These are phyloP conservation scores for Leishmania tarentolae DNA, from an alignment of 208 protist genomes.

Conservation along the genomic window DNA sequence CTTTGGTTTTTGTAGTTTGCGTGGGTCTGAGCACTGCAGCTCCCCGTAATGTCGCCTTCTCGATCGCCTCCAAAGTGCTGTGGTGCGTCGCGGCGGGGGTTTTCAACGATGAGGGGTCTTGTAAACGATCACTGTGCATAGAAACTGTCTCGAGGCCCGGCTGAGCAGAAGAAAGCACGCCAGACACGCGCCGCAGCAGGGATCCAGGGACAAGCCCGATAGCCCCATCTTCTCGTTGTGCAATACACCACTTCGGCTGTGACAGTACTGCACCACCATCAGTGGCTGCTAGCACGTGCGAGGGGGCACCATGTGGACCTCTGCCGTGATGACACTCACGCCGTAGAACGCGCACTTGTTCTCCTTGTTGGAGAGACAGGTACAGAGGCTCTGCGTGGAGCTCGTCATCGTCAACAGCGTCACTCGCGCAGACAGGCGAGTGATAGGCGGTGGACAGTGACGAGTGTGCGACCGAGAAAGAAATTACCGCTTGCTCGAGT, in stretches of 20 bases:
- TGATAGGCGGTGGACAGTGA: not conserved
- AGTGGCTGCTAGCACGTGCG: not conserved
- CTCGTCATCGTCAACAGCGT: not conserved
- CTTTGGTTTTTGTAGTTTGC: not conserved
- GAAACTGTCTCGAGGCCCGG: not conserved
- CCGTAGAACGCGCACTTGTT: conserved; percentile 41
- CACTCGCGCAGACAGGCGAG: not conserved
- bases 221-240: conserved; percentile 39
- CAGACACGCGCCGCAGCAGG: conserved; percentile 20
- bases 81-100: not conserved
- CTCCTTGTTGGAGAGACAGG: conserved; percentile 24
- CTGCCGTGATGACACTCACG: conserved; percentile 20
- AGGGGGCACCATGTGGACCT: not conserved
- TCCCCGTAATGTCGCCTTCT: not conserved
- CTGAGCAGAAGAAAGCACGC: conserved; percentile 2
- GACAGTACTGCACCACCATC: not conserved
- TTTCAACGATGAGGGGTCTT: not conserved
- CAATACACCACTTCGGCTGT: conserved; percentile 45
- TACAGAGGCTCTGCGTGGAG: conserved; percentile 20
- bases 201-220: conserved; percentile 41
- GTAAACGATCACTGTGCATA: not conserved
- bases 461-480: conserved; percentile 27
- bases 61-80: not conserved
- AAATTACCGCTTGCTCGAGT: conserved; percentile 35
- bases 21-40: not conserved